Evolutionary conservation across 2,329 filamentous ascomycete genomes (phyloP), one percentile per base, ranked within the genome.

Genomic region (Sporothrix curviconia): DNA sequence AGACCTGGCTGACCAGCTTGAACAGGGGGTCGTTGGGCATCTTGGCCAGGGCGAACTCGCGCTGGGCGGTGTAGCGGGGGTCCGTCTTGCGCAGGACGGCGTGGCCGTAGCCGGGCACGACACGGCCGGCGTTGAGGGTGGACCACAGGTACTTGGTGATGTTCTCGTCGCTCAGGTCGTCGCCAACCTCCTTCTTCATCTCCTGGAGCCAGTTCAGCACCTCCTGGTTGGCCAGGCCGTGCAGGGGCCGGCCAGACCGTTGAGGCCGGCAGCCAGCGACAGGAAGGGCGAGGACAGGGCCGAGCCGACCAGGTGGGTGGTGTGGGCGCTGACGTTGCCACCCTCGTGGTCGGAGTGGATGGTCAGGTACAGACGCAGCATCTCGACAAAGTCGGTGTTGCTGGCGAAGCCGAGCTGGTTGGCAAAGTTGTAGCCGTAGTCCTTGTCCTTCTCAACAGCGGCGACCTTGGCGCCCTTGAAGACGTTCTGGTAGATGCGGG

Each of bases 291-390:
- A 99, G 84, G 89, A 95, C 71, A 99, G 87, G 68, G 94, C 92
- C 71, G 85, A 90, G 75, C 94, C 94, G 69, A 99, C 94, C 74
- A 99, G 82, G 82, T 99, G 94, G 66, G 94, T 97, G 74, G 94
- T 96, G 85, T 99, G 94, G 66, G 94, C 94, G 74, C 85, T 90
- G 78, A 99, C 94, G 78, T 99, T 99, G 68, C 94, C 94, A 80
- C 94, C 94, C 84, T 99, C 94, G 83, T 99, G 94, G 77, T 99
- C 94, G 62, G 94, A 92, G 89, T 99, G 94, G 78, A 99, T 99
- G 79, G 94, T 97, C 70, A 99, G 85, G 85, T 99, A 99, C 66
- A 99, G 84, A 76, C 94, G 90, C 86, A 99, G 90, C 68, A 99
- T 82, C 86, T 99, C 94, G 73, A 99, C 80, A 69, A 99, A 99